Conservation (phyloP, 2,329 filamentous ascomycete species). For the Bipolaris bicolor region DNA sequence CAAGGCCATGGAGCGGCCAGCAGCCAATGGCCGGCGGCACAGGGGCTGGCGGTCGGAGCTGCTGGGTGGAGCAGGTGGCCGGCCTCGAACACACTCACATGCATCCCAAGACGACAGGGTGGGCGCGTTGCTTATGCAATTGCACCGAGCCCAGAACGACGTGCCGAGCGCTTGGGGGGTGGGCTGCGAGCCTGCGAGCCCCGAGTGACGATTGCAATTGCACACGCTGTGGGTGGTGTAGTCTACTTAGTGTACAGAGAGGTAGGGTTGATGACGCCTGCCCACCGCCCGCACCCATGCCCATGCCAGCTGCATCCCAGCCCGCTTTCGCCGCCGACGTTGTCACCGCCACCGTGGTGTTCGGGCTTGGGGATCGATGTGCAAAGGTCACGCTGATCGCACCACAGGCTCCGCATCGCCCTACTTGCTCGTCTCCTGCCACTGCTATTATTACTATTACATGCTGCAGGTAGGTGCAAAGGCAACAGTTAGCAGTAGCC, state of each 20-base stretch:
- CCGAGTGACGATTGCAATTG: constrained; percentile 31
- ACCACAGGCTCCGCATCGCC: constrained; percentile 13
- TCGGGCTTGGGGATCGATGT: constrained; percentile 20
- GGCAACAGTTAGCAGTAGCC: no score
- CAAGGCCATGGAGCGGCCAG: not conserved
- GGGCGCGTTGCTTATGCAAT: constrained; percentile 30
- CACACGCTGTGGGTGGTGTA: constrained; percentile 18
- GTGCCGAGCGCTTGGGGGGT: constrained; percentile 22
- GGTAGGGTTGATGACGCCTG: constrained; percentile 25
- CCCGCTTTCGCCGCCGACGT: constrained; percentile 24
- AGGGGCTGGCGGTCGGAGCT: constrained; percentile 12
- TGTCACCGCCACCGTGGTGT: constrained; percentile 22
- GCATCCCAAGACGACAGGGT: constrained; percentile 14
- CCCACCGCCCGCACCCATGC: constrained; percentile 4
- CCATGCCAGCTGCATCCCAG: not conserved
- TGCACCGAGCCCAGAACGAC: constrained; percentile 22
- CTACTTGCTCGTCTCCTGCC: not conserved
- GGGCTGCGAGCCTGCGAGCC: not conserved
- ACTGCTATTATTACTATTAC: no score
- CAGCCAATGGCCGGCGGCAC: constrained; percentile 9
- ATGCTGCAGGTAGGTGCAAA: no score
- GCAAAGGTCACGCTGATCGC: constrained; percentile 25
- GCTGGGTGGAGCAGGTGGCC: constrained; percentile 19
- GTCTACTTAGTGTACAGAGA: no score
- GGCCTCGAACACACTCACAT: constrained; percentile 22